Conservation (phyloP, 2,329 filamentous ascomycete species). For the Aaosphaeria arxii region DNA sequence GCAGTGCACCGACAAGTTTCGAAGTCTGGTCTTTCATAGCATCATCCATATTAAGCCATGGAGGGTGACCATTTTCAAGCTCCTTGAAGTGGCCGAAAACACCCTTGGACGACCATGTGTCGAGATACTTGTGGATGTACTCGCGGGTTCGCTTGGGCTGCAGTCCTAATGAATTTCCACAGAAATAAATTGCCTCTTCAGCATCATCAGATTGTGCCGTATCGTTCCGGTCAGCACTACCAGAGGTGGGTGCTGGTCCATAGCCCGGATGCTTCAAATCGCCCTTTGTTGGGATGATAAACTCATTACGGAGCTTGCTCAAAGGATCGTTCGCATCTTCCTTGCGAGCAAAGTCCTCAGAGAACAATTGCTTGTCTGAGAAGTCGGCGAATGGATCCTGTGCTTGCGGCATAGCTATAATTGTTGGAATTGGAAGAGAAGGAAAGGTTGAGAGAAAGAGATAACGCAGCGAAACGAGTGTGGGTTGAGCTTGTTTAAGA, state of each 20-base stretch:
- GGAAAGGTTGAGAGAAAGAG: neutral
- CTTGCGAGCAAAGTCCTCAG: slow-evolving; percentile 26
- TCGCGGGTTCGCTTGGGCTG: slow-evolving; percentile 68
- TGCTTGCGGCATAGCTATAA: slow-evolving; percentile 18
- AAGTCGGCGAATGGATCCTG: slow-evolving; percentile 21
- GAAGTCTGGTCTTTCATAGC: slow-evolving; percentile 68
- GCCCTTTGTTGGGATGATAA: slow-evolving; percentile 71
- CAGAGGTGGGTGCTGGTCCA: slow-evolving; percentile 11
- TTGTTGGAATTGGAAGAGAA: neutral
- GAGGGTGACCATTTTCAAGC: slow-evolving; percentile 64
- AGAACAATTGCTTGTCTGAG: slow-evolving; percentile 18
- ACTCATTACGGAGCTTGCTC: slow-evolving; percentile 58
- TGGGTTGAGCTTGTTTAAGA: too few species aligned
- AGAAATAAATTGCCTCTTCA: slow-evolving; percentile 69
- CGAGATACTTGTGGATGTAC: slow-evolving; percentile 69
- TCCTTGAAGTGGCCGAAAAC: slow-evolving; percentile 79
- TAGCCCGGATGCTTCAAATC: slow-evolving; percentile 64
- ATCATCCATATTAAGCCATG: slow-evolving; percentile 78
- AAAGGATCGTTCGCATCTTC: slow-evolving; percentile 39
- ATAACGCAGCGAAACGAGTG: neutral
- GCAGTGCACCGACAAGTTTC: slow-evolving; percentile 69
- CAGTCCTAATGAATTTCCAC: slow-evolving; percentile 84
- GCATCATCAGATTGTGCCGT: slow-evolving; percentile 26
- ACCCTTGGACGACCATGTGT: slow-evolving; percentile 80
- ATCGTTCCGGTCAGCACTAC: neutral